Evolutionary conservation across 2,329 filamentous ascomycete genomes (phyloP).

Genomic region (Penicillium italicum): DNA sequence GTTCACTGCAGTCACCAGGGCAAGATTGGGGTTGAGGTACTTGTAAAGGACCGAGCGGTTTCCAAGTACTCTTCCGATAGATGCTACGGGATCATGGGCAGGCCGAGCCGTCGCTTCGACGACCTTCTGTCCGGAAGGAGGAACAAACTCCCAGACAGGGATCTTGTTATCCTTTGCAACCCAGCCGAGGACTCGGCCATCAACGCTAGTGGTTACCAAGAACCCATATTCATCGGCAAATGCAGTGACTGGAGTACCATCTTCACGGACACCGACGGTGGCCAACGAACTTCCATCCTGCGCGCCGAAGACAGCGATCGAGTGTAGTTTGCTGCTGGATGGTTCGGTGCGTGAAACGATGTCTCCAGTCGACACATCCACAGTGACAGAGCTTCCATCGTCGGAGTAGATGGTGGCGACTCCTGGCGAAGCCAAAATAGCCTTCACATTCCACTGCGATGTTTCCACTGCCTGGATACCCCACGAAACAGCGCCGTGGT

Average conservation of each 20-base stretch:
- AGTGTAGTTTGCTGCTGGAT: constrained; percentile 26
- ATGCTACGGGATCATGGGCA: constrained; percentile 80
- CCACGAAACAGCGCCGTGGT: constrained; percentile 73
- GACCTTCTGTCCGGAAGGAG: constrained; percentile 64
- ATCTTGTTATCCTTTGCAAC: constrained; percentile 32
- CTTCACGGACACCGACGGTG: constrained; percentile 32
- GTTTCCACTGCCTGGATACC: constrained; percentile 61
- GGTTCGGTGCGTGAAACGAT: constrained; percentile 34
- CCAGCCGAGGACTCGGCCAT: constrained; percentile 46
- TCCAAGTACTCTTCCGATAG: constrained; percentile 88
- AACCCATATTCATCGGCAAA: constrained; percentile 32
- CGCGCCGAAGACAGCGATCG: constrained; percentile 31
- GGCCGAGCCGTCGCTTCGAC: constrained; percentile 65
- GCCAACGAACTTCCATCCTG: constrained; percentile 20
- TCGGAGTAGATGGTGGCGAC: constrained; percentile 57
- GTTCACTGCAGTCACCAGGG: constrained; percentile 68
- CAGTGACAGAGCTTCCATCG: constrained; percentile 59
- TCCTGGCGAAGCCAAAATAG: constrained; percentile 61
- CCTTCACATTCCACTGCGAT: constrained; percentile 63
- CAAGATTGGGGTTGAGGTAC: constrained; percentile 84
- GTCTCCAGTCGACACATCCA: constrained; percentile 45
- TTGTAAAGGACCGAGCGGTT: constrained; percentile 96
- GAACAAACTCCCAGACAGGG: constrained; percentile 69
- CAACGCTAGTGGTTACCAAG: constrained; percentile 41
- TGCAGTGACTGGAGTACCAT: constrained; percentile 34